These are phyloP conservation scores for Termitomyces sp. DNA, from an alignment of 768 basidiomycete species.

Conservation along the genomic window DNA sequence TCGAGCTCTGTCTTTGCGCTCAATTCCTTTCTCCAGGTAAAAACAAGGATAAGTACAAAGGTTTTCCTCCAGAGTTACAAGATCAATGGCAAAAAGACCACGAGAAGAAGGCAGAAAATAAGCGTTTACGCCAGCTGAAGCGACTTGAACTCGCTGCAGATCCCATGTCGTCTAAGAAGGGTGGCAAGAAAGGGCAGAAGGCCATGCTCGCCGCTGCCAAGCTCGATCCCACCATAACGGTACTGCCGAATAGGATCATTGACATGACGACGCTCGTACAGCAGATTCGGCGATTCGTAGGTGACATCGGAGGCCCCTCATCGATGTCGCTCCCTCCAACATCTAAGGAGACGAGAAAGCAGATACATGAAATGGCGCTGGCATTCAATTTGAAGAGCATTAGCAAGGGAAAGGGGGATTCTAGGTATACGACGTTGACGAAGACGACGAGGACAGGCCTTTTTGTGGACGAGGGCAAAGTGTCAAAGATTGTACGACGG, in stretches of 20 bases:
- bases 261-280: constrained; percentile 64
- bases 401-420: constrained; percentile 67
- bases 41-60: constrained; percentile 47
- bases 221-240: constrained; percentile 40
- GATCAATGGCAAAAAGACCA: constrained; percentile 81
- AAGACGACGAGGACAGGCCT: constrained; percentile 62
- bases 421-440: constrained; percentile 70
- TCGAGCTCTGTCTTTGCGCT: neutral
- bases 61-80: constrained; percentile 52
- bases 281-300: constrained; percentile 68
- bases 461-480: constrained; percentile 53
- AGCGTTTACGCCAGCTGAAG: constrained; percentile 53
- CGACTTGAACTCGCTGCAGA: constrained; percentile 57
- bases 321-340: constrained; percentile 76
- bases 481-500: constrained; percentile 40
- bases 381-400: constrained; percentile 75
- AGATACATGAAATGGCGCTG: constrained; percentile 74
- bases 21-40: constrained; percentile 24
- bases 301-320: constrained; percentile 40
- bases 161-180: constrained; percentile 55
- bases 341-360: constrained; percentile 63
- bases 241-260: constrained; percentile 47
- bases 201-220: constrained; percentile 55
- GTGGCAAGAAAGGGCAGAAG: constrained; percentile 66
- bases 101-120: constrained; percentile 73